Evolutionary conservation across 2,329 filamentous ascomycete species (phyloP).

Genomic region (Xylariomycetidae sp.): DNA sequence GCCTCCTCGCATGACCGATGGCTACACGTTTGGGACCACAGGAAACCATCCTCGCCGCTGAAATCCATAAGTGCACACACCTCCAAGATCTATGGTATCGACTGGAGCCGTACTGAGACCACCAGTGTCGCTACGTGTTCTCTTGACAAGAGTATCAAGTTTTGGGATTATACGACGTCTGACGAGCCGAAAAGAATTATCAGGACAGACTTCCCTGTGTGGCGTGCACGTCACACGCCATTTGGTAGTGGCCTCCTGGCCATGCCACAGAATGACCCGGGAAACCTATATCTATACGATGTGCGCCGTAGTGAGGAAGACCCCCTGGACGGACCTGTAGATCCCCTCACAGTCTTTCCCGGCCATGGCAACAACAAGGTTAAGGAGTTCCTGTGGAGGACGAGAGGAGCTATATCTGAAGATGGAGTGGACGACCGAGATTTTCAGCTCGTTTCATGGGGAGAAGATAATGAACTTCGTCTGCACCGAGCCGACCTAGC

Average conservation of each 20-base stretch:
- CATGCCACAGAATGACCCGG: conserved; percentile 87
- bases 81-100: conserved; percentile 91
- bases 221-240: conserved; percentile 85
- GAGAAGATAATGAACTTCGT: conserved; percentile 74
- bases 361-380: conserved; percentile 64
- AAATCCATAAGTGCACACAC: conserved; percentile 81
- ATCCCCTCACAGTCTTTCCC: conserved; percentile 51
- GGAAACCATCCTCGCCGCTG: conserved; percentile 70
- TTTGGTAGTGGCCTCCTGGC: conserved; percentile 81
- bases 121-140: conserved; percentile 80
- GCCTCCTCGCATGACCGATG: conserved; percentile 87
- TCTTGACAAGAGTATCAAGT: conserved; percentile 84
- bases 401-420: conserved; percentile 60
- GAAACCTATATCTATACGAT: conserved; percentile 79
- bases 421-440: conserved; percentile 76
- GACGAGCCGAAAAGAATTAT: conserved; percentile 71
- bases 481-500: conserved; percentile 66
- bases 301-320: conserved; percentile 43
- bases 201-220: conserved; percentile 77
- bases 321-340: conserved; percentile 36
- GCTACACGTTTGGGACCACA: conserved; percentile 84
- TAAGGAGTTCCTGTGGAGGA: conserved; percentile 88
- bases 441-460: conserved; percentile 91
- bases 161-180: conserved; percentile 72
- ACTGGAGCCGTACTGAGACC: conserved; percentile 78